Conservation (phyloP, 129 eudicot genomes). For the Cynara cardunculus region DNA sequence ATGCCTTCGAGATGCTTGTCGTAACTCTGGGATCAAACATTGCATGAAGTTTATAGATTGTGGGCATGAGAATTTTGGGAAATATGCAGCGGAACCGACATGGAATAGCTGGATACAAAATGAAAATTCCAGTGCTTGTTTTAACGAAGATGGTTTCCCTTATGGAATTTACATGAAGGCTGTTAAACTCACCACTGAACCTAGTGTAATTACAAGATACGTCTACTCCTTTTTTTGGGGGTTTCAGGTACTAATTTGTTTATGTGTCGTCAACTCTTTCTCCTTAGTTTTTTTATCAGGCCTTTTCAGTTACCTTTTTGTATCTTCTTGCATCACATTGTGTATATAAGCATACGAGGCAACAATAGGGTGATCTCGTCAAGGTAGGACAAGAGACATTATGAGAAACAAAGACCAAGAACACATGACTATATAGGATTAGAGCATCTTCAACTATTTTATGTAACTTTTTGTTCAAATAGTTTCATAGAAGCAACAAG, state of each 20-base stretch:
- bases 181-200: slow-evolving; percentile 52
- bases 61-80: slow-evolving; percentile 37
- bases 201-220: slow-evolving; percentile 52
- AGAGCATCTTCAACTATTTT: neutral
- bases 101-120: slow-evolving; percentile 50
- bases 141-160: slow-evolving; percentile 37
- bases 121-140: slow-evolving; percentile 46
- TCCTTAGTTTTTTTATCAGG: neutral
- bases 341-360: neutral
- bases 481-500: neutral
- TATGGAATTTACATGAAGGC: slow-evolving; percentile 69
- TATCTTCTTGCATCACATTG: neutral
- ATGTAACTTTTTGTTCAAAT: neutral
- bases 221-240: slow-evolving; percentile 91
- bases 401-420: neutral
- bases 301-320: neutral
- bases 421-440: neutral
- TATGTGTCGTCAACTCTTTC: neutral
- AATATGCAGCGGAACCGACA: neutral
- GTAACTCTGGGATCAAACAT: neutral
- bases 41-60: slow-evolving; percentile 64
- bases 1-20: slow-evolving; percentile 78
- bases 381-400: neutral
- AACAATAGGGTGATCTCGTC: neutral
- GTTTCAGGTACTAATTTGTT: slow-evolving; percentile 62